Conservation (phyloP, 2,329 filamentous ascomycete species). For the Fusarium buharicum region DNA sequence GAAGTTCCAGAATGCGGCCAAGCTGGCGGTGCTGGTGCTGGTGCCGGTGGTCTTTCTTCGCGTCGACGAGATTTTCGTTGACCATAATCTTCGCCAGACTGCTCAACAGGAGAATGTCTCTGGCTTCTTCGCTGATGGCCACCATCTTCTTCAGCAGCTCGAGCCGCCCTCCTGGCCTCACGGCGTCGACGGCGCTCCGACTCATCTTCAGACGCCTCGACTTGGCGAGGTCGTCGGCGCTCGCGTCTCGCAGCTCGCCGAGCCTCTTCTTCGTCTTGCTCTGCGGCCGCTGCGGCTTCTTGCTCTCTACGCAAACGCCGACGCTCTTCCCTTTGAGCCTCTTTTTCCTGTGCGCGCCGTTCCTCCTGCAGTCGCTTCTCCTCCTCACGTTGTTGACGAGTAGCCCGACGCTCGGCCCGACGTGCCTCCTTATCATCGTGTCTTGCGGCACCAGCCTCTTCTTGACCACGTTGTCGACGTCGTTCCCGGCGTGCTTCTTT, state of each 20-base stretch:
- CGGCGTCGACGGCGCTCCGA: conserved; percentile 65
- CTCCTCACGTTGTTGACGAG: conserved; percentile 46
- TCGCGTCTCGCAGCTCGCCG: conserved; percentile 59
- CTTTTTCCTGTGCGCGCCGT: conserved; percentile 62
- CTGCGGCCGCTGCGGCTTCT: conserved; percentile 57
- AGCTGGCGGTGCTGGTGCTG: conserved; percentile 47
- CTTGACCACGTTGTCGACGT: conserved; percentile 58
- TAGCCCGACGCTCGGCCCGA: conserved; percentile 63
- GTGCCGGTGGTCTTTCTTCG: conserved; percentile 46
- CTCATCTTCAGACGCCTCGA: conserved; percentile 61
- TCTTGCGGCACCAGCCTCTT: conserved; percentile 61
- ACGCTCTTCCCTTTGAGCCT: conserved; percentile 61
- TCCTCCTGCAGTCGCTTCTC: conserved; percentile 56
- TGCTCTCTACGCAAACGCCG: conserved; percentile 61
- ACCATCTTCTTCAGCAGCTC: conserved; percentile 53
- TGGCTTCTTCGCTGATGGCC: conserved; percentile 47
- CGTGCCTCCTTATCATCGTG: conserved; percentile 60
- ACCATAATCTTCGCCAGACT: conserved; percentile 57
- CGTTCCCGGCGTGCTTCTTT: conserved; percentile 68
- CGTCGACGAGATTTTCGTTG: conserved; percentile 55
- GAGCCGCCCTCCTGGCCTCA: conserved; percentile 61
- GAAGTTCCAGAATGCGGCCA: conserved; percentile 74
- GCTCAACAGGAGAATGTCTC: conserved; percentile 48
- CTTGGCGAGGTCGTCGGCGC: conserved; percentile 59
- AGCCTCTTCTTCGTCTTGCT: conserved; percentile 59